Conservation (phyloP, 768 basidiomycete species). For the Suillus alpinus region DNA sequence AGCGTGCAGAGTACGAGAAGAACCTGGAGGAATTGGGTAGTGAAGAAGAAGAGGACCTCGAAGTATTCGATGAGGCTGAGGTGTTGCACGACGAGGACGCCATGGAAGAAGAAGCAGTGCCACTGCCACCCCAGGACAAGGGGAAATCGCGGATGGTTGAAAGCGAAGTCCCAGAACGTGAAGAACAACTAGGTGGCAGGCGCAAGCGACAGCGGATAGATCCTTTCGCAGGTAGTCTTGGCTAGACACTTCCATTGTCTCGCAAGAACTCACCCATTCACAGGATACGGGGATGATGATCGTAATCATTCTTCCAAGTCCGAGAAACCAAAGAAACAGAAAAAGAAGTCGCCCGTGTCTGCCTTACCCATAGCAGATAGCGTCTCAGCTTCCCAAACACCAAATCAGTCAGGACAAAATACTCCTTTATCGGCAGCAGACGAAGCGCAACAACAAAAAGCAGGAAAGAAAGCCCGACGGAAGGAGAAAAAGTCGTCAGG, state of each 20-base stretch:
- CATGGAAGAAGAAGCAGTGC: conserved; percentile 10
- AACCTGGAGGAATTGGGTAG: conserved; percentile 43
- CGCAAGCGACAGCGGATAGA: conserved; percentile 55
- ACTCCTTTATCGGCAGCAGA: conserved; percentile 22
- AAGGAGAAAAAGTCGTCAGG: conserved; percentile 26
- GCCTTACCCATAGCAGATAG: conserved; percentile 1
- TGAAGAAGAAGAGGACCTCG: conserved; percentile 42
- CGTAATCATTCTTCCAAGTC: conserved; percentile 3
- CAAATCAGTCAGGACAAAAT: conserved; percentile 16
- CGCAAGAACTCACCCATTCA: background rate
- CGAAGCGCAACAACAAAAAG: conserved; percentile 21
- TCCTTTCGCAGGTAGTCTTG: conserved; percentile 58
- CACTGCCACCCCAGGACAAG: conserved; percentile 21
- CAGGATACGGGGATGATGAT: conserved; percentile 32
- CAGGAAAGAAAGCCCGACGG: conserved; percentile 34
- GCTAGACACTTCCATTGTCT: background rate
- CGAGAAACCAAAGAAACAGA: conserved; percentile 4
- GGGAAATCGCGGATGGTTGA: conserved; percentile 38
- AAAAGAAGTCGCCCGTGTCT: conserved; percentile 8
- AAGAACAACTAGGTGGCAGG: conserved; percentile 28
- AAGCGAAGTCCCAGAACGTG: conserved; percentile 12
- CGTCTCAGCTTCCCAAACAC: conserved; percentile 6
- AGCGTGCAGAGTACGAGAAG: conserved; percentile 61
- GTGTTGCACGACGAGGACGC: conserved; percentile 7
- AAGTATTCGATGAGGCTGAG: conserved; percentile 32